Conservation (phyloP, 495 filamentous ascomycete species). For the Penicillium cinerascens region DNA sequence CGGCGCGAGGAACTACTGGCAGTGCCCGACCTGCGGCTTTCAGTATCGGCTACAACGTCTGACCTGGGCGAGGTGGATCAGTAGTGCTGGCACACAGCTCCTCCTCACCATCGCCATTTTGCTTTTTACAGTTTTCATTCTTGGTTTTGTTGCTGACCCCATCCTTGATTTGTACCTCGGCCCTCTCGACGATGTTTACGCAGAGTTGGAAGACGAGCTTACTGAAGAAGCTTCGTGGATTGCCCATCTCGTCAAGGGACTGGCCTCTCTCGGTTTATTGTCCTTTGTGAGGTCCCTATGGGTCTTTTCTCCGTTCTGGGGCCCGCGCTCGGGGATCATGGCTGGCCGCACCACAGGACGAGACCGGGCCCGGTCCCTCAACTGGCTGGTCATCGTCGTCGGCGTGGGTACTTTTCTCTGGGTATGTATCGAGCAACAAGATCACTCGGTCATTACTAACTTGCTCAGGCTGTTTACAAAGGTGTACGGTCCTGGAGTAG, state of each 20-base stretch:
- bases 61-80: constrained; percentile 69
- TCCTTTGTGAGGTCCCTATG: constrained; percentile 81
- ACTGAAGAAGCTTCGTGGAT: constrained; percentile 55
- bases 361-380: constrained; percentile 63
- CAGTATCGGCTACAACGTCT: constrained; percentile 78
- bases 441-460: constrained; percentile 7
- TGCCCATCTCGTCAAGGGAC: constrained; percentile 82
- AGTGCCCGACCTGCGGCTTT: constrained; percentile 87
- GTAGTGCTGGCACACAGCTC: constrained; percentile 61
- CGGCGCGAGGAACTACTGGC: constrained; percentile 68
- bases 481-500: constrained; percentile 67
- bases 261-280: constrained; percentile 78
- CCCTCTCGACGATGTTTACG: constrained; percentile 54
- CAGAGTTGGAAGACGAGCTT: constrained; percentile 14
- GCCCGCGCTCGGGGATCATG: not conserved
- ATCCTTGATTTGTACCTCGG: constrained; percentile 87
- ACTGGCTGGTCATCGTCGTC: constrained; percentile 71
- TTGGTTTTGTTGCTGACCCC: constrained; percentile 90
- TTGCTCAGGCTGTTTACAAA: constrained; percentile 71
- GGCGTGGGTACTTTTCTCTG: constrained; percentile 78
- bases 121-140: constrained; percentile 64
- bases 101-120: constrained; percentile 67
- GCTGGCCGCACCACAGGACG: constrained; percentile 2
- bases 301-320: constrained; percentile 61
- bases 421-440: constrained; percentile 50